phyloP scores from a whole-genome alignment of 352 stramenopile species.

The Globisporangium paddicum region DNA sequence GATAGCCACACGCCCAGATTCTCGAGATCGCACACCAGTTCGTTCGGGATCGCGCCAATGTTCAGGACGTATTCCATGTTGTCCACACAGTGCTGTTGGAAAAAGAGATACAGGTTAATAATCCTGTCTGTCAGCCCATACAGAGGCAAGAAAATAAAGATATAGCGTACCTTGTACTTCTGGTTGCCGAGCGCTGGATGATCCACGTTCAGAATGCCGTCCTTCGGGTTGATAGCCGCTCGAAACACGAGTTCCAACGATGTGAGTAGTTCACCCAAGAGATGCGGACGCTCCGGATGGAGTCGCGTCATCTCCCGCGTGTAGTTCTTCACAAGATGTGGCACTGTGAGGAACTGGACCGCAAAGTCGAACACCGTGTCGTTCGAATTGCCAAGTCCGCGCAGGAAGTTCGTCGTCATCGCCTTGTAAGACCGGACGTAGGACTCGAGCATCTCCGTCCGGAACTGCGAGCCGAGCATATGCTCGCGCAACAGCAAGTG shows the following conservation, averaged over 20 bases:
- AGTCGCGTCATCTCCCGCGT: conserved; percentile 44
- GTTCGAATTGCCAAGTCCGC: conserved; percentile 73
- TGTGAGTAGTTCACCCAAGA: conserved; percentile 60
- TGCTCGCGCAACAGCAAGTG: conserved; percentile 74
- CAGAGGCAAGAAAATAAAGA: background rate
- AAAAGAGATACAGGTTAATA: conserved; percentile 6
- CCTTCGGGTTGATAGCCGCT: conserved; percentile 41
- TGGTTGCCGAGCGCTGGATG: conserved; percentile 73
- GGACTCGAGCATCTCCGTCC: conserved; percentile 66
- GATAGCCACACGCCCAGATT: conserved; percentile 74
- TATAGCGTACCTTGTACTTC: conserved; percentile 76
- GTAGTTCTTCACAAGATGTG: conserved; percentile 76
- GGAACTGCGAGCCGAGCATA: conserved; percentile 67
- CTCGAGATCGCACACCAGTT: conserved; percentile 65
- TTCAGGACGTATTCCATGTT: conserved; percentile 88
- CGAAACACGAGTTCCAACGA: conserved; percentile 62
- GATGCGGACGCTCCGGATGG: conserved; percentile 44
- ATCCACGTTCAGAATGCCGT: conserved; percentile 53
- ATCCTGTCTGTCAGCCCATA: background rate
- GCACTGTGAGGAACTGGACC: conserved; percentile 82
- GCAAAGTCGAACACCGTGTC: conserved; percentile 89
- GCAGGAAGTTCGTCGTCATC: conserved; percentile 77
- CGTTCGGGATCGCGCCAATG: conserved; percentile 64
- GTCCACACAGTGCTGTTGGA: conserved; percentile 79
- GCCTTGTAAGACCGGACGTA: conserved; percentile 65